Evolutionary conservation across 1,284 basidiomycete species (phyloP).

Genomic region (Volvariella surrecta): DNA sequence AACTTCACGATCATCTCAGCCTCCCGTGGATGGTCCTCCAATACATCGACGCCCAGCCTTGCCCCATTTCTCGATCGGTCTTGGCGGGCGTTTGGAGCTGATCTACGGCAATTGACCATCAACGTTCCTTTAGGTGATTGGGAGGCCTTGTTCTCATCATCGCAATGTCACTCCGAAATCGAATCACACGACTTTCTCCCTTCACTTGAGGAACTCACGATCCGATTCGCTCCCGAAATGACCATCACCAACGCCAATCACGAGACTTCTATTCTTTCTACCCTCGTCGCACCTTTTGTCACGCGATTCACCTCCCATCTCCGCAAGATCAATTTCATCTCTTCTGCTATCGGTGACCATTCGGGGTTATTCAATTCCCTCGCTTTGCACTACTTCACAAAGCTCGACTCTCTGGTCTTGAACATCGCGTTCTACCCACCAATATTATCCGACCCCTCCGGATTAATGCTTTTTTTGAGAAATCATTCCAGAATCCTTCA

Average conservation of each 20-base stretch:
- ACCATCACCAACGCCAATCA: slow-evolving; percentile 1
- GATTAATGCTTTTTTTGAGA: slow-evolving; percentile 5
- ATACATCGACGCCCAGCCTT: slow-evolving; percentile 5
- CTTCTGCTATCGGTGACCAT: slow-evolving; percentile 10
- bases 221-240: slow-evolving; percentile 8
- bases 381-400: slow-evolving; percentile 2
- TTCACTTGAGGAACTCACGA: slow-evolving; percentile 7
- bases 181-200: no score
- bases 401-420: slow-evolving; percentile 6
- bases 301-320: slow-evolving; percentile 2
- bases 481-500: no score
- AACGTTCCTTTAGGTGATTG: slow-evolving; percentile 8
- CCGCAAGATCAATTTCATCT: slow-evolving; percentile 8
- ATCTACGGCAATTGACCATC: slow-evolving; percentile 7
- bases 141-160: slow-evolving; percentile 6
- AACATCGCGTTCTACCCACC: slow-evolving; percentile 10
- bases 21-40: neutral
- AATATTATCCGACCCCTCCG: slow-evolving; percentile 7
- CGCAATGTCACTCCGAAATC: neutral
- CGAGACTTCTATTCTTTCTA: slow-evolving; percentile 5
- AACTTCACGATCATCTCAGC: slow-evolving; percentile 7
- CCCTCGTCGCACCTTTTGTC: slow-evolving; percentile 7
- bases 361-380: slow-evolving; percentile 8
- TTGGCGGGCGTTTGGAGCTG: slow-evolving; percentile 7
- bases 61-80: slow-evolving; percentile 5